Evolutionary conservation across 2,329 filamentous ascomycete species (phyloP).

Genomic region (Chaetothyriales sp.): DNA sequence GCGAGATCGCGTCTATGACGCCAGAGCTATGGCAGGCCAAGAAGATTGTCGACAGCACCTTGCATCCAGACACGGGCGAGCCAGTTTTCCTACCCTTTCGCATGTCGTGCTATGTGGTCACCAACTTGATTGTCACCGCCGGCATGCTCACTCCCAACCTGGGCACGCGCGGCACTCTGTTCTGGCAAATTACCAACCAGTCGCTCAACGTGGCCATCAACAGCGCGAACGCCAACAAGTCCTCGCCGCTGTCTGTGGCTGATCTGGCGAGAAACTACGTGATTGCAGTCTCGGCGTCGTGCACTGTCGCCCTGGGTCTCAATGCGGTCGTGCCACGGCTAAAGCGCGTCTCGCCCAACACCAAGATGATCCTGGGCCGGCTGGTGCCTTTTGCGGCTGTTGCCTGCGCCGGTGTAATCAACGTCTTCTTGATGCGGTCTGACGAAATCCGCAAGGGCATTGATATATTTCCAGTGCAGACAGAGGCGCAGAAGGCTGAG

Average conservation of each 20-base stretch:
- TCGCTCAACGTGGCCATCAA: conserved; percentile 98
- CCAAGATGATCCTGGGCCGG: conserved; percentile 62
- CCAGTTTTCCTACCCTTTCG: conserved; percentile 88
- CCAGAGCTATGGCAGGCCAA: conserved; percentile 88
- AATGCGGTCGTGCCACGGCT: conserved; percentile 80
- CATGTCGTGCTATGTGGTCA: conserved; percentile 90
- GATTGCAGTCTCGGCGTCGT: conserved; percentile 81
- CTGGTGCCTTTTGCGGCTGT: conserved; percentile 94
- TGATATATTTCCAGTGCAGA: conserved; percentile 73
- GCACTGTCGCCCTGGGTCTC: conserved; percentile 80
- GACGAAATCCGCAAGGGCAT: conserved; percentile 91
- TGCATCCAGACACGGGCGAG: conserved; percentile 89
- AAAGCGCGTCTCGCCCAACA: conserved; percentile 57
- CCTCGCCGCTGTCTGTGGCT: conserved; percentile 64
- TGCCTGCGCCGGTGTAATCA: conserved; percentile 75
- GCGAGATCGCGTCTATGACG: conserved; percentile 64
- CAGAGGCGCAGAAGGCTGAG: conserved; percentile 50
- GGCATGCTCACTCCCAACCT: conserved; percentile 76
- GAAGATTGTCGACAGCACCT: conserved; percentile 89
- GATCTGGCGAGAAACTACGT: conserved; percentile 81
- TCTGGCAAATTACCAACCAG: conserved; percentile 94
- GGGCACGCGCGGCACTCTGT: conserved; percentile 62
- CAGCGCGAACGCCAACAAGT: conserved; percentile 91
- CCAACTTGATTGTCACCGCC: conserved; percentile 84
- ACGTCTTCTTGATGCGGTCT: conserved; percentile 93